These are phyloP conservation scores for Mrakia blollopis DNA, from an alignment of 768 basidiomycete genomes.

Conservation along the genomic window DNA sequence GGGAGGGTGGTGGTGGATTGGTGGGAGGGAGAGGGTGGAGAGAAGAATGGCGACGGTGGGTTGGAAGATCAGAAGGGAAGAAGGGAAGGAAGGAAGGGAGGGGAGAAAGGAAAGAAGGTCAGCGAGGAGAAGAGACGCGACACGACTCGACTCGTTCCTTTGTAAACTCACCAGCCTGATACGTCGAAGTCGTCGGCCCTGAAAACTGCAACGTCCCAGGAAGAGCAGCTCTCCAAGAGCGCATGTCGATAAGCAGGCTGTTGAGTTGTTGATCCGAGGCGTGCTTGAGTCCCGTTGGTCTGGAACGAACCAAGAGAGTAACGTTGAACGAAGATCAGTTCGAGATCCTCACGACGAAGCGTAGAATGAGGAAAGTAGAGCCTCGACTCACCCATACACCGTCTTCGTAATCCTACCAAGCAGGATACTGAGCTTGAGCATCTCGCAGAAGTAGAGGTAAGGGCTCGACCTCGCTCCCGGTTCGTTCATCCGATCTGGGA, in stretches of 20 bases:
- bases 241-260: conserved; percentile 45
- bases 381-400: conserved; percentile 67
- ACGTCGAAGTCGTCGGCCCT: conserved; percentile 59
- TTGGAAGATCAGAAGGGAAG: background rate
- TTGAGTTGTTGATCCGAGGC: conserved; percentile 76
- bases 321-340: conserved; percentile 14
- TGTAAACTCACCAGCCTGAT: conserved; percentile 61
- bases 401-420: conserved; percentile 83
- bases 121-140: background rate
- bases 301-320: conserved; percentile 38
- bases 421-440: conserved; percentile 84
- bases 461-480: conserved; percentile 33
- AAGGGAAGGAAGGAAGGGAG: no score
- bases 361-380: background rate
- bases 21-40: no score
- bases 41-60: no score
- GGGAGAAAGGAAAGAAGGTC: background rate
- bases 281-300: conserved; percentile 79
- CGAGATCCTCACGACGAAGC: background rate
- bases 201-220: conserved; percentile 72
- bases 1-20: no score
- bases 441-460: conserved; percentile 70
- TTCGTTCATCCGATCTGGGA: conserved; percentile 10
- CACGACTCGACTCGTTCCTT: no score
- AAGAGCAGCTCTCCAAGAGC: conserved; percentile 70